phyloP scores from a whole-genome alignment of 1,284 basidiomycete species.

The Naganishia albida region DNA sequence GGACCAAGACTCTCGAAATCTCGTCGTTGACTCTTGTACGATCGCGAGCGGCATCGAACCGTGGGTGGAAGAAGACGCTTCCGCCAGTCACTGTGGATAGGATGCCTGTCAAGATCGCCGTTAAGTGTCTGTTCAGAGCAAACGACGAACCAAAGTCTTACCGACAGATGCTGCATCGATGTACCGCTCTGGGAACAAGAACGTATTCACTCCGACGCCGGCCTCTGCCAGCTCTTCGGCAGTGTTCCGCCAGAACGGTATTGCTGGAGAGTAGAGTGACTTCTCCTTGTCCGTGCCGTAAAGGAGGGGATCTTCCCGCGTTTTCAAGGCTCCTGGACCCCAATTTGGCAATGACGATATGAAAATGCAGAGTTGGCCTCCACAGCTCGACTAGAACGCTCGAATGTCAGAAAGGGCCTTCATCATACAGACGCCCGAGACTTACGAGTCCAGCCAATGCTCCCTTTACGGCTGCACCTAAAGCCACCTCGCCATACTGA shows the following conservation, averaged over 20 bases:
- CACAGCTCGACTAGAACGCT: constrained; percentile 64
- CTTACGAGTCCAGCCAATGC: constrained; percentile 72
- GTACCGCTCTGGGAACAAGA: constrained; percentile 78
- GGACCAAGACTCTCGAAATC: constrained; percentile 67
- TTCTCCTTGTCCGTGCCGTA: constrained; percentile 90
- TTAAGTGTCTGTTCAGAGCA: constrained; percentile 9
- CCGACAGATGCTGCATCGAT: constrained; percentile 89
- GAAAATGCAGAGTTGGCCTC: constrained; percentile 85
- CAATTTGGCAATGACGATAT: constrained; percentile 73
- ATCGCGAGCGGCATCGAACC: constrained; percentile 76
- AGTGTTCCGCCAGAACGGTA: constrained; percentile 74
- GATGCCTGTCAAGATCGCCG: constrained; percentile 57
- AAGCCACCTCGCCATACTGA: constrained; percentile 62
- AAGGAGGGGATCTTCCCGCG: constrained; percentile 68
- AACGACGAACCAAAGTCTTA: constrained; percentile 44
- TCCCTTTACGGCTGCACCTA: constrained; percentile 77
- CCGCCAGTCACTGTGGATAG: constrained; percentile 83
- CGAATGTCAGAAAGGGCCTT: constrained; percentile 7
- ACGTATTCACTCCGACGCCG: constrained; percentile 87
- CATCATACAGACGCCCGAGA: constrained; percentile 23
- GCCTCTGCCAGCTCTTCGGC: constrained; percentile 86
- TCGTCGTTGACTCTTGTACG: constrained; percentile 69
- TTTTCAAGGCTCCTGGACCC: constrained; percentile 70
- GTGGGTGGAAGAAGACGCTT: constrained; percentile 88
- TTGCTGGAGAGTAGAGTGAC: constrained; percentile 72